Conservation (phyloP, 768 basidiomycete species). For the Boletus reticulatus region DNA sequence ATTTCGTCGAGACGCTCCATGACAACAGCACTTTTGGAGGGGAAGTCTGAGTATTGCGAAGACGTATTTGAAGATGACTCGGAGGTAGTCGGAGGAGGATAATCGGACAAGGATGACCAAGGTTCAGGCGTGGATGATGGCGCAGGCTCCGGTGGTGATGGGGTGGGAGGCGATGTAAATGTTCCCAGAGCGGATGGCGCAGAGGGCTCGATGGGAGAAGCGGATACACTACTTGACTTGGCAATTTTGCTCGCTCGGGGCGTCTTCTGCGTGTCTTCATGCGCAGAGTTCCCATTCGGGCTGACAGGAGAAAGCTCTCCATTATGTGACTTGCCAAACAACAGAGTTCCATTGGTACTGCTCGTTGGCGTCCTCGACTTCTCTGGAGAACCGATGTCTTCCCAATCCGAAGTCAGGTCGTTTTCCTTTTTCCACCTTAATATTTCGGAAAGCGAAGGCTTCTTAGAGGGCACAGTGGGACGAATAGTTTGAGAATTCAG, state of each 20-base stretch:
- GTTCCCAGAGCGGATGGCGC: conserved; percentile 22
- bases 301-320: conserved; percentile 31
- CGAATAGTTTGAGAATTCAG: conserved; percentile 33
- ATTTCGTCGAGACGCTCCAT: conserved; percentile 71
- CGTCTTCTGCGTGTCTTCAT: conserved; percentile 34
- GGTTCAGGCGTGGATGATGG: conserved; percentile 74
- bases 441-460: conserved; percentile 67
- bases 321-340: conserved; percentile 24
- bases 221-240: conserved; percentile 23
- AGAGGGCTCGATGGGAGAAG: conserved; percentile 20
- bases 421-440: conserved; percentile 54
- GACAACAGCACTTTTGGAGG: conserved; percentile 49
- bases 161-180: conserved; percentile 38
- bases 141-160: conserved; percentile 53
- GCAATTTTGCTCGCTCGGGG: conserved; percentile 35
- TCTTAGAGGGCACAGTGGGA: conserved; percentile 48
- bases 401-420: conserved; percentile 62
- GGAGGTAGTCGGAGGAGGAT: conserved; percentile 66
- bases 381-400: conserved; percentile 49
- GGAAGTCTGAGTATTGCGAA: conserved; percentile 56
- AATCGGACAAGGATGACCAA: conserved; percentile 72
- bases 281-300: conserved; percentile 24
- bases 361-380: conserved; percentile 51
- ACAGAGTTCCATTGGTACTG: conserved; percentile 36
- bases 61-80: conserved; percentile 75